phyloP scores from a whole-genome alignment of 108 stramenopile genomes.

The Mayamaea pseudoterrestris region DNA sequence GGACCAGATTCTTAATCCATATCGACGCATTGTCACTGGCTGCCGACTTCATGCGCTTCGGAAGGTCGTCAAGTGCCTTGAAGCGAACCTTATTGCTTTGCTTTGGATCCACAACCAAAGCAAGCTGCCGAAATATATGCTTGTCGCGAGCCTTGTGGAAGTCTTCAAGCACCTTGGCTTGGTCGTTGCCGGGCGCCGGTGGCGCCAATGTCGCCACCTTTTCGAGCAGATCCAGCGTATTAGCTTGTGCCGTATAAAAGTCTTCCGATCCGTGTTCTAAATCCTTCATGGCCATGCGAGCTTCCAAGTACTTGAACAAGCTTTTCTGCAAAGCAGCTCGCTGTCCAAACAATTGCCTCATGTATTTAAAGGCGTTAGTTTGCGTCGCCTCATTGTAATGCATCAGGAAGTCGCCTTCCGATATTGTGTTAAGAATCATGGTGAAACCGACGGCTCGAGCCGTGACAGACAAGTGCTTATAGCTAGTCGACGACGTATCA shows the following conservation, averaged over 20 bases:
- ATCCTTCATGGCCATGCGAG: neutral
- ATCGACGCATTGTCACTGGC: conserved; percentile 30
- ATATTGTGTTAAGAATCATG: neutral
- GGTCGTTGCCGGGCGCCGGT: too few relatives aligned
- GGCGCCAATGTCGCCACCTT: conserved; percentile 21
- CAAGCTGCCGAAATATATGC: conserved; percentile 68
- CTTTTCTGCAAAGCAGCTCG: too few relatives aligned
- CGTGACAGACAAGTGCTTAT: conserved; percentile 12
- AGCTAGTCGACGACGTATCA: conserved; percentile 7
- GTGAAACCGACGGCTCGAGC: conserved; percentile 65
- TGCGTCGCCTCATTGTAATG: neutral
- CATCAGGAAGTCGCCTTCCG: neutral
- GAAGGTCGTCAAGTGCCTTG: conserved; percentile 68
- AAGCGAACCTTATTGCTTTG: conserved; percentile 51
- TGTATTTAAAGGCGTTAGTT: neutral
- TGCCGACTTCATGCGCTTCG: conserved; percentile 54
- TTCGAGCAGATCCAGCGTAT: conserved; percentile 61
- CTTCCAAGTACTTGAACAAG: neutral
- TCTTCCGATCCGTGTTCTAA: conserved; percentile 54
- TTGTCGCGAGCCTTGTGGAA: conserved; percentile 69
- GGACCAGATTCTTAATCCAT: conserved; percentile 40
- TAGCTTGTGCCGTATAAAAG: conserved; percentile 47
- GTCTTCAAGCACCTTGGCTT: conserved; percentile 29
- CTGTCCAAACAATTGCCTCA: too few relatives aligned
- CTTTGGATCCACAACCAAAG: conserved; percentile 44